Base-by-base conservation (phyloP, 208 protist genomes). In the Endotrypanum monterogeii region DNA sequence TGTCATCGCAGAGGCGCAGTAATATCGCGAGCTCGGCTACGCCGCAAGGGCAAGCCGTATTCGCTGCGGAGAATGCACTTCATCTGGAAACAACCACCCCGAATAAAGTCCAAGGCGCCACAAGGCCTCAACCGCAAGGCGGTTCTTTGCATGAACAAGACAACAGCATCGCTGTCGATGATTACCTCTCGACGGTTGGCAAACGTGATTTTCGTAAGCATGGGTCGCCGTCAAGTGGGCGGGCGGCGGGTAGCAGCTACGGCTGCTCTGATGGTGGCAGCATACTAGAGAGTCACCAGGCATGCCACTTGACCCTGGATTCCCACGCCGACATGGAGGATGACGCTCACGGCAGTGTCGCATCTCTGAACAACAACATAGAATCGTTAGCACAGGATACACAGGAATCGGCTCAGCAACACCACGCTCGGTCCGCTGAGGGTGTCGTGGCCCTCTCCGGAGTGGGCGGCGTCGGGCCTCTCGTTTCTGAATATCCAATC, bases 231-330 rank as follows among this genome's bases (percentile, higher is more conserved):
- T 77, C 44, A 14, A 71, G 51, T 37, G 65, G 44, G 4, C 74
- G 54, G 16, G 76, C 62, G 11, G 32, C 63, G n/a, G 76, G 62
- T 73, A 68, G 65, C 72, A 84, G 80, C 68, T 75, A 73, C 65
- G 80, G 80, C 46, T 84, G 73, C 72, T 78, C 80, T 2, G 77
- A 80, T 23, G 48, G 62, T 14, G 68, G 57, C 54, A 77, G 51
- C 35, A 57, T 66, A 5, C 70, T 62, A 8, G 76, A 60, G 23
- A 65, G 76, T 56, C 58, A 70, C 7, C 51, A 51, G 12, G 25
- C 70, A 3, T 62, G 70, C 70, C 68, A 46, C 39, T 77, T 67
- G 56, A 70, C 74, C 8, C 67, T 28, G n/a, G 63, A 55, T 30
- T 41, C 55, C 52, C 71, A 73, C 23, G 58, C 71, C 23, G 74